Conservation (phyloP, 306 rosid genomes). For the Arachis stenosperma region DNA sequence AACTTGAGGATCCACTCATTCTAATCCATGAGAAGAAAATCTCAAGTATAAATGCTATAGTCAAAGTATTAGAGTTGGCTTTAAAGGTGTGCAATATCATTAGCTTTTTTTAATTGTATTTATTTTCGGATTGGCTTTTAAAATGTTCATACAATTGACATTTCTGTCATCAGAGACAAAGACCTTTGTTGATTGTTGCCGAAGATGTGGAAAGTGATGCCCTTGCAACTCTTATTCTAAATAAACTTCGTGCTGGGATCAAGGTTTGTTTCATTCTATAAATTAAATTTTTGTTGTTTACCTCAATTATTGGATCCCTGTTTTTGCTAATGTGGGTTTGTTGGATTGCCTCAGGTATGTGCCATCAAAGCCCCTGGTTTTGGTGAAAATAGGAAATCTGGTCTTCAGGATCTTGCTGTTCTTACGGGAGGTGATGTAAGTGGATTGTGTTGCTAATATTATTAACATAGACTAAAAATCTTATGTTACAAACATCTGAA, state of each 20-base stretch:
- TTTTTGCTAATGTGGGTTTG: constrained; percentile 23
- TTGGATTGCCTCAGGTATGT: constrained; percentile 64
- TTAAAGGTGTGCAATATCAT: constrained; percentile 62
- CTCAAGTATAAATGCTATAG: constrained; percentile 79
- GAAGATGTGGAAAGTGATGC: constrained; percentile 98
- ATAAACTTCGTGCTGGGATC: constrained; percentile 98
- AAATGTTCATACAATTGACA: constrained; percentile 28
- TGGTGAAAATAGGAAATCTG: constrained; percentile 89
- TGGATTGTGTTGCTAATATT: not conserved
- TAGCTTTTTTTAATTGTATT: not conserved
- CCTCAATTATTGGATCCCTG: not conserved
- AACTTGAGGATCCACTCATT: constrained; percentile 92
- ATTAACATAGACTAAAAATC: constrained; percentile 19
- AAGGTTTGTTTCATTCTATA: constrained; percentile 56
- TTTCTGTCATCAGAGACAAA: constrained; percentile 68
- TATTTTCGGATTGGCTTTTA: constrained; percentile 15
- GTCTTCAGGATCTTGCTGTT: constrained; percentile 85
- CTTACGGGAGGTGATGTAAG: constrained; percentile 91
- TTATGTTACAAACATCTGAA: not conserved
- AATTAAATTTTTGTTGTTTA: not conserved
- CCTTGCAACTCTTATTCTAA: constrained; percentile 85
- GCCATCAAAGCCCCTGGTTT: constrained; percentile 99
- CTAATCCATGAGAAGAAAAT: constrained; percentile 97
- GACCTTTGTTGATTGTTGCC: constrained; percentile 81
- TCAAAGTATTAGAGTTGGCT: constrained; percentile 92